Evolutionary conservation across 2,329 filamentous ascomycete species (phyloP).

Genomic region (Colletotrichum euphorbiae): DNA sequence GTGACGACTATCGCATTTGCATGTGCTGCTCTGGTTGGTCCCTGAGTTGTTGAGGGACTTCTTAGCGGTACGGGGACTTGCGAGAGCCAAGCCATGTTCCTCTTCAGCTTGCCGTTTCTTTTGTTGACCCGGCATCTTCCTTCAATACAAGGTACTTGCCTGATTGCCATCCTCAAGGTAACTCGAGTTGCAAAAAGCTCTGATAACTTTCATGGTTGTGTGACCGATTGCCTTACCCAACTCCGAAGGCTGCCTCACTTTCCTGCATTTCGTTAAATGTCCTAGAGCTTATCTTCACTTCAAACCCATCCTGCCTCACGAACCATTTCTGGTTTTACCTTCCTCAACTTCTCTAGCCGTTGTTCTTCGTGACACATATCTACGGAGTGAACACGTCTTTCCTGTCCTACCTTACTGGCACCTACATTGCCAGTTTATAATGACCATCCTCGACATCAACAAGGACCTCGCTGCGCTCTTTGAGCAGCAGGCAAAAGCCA

Average conservation of each 20-base stretch:
- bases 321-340: not conserved
- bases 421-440: constrained; percentile 49
- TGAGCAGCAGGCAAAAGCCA: constrained; percentile 72
- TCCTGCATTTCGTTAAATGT: constrained; percentile 11
- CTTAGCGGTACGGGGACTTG: constrained; percentile 27
- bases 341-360: not conserved
- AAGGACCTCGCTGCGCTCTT: constrained; percentile 82
- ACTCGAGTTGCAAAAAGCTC: constrained; percentile 27
- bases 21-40: constrained; percentile 35
- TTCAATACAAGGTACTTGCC: constrained; percentile 4
- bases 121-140: constrained; percentile 21
- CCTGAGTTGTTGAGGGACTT: constrained; percentile 36
- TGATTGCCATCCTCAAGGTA: constrained; percentile 4
- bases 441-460: constrained; percentile 75
- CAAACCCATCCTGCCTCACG: not conserved
- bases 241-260: constrained; percentile 14
- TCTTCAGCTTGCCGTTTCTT: constrained; percentile 1
- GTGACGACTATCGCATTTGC: constrained; percentile 35
- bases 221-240: constrained; percentile 37
- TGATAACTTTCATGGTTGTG: constrained; percentile 32
- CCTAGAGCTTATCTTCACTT: constrained; percentile 10
- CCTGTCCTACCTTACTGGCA: not conserved
- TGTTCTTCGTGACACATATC: not conserved
- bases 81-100: constrained; percentile 32
- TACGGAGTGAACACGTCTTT: constrained; percentile 1